Evolutionary conservation across 805 yeast genomes (phyloP).

Genomic region (Starmerella bombi): DNA sequence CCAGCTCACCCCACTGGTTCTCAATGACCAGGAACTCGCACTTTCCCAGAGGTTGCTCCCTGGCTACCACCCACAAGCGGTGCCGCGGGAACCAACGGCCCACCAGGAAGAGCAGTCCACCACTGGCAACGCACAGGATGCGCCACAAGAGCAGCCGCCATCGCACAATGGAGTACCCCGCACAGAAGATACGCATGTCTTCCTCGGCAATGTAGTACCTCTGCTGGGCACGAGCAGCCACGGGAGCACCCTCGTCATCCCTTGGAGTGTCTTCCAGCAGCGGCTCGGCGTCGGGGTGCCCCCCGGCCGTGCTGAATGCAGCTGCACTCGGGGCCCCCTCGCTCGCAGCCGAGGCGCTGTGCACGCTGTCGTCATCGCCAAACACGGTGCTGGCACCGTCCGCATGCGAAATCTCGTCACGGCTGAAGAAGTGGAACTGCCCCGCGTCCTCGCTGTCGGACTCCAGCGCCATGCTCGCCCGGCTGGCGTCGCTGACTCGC

Average conservation of each 20-base stretch:
- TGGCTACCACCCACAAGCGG: conserved; percentile 35
- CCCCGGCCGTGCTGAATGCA: neutral
- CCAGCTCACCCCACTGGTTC: conserved; percentile 81
- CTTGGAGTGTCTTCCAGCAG: neutral
- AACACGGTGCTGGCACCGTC: conserved; percentile 71
- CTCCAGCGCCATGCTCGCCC: conserved; percentile 2
- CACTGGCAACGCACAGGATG: conserved; percentile 41
- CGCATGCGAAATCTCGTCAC: conserved; percentile 72
- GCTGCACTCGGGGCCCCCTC: conserved; percentile 1
- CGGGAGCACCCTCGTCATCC: neutral
- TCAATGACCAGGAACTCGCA: conserved; percentile 92
- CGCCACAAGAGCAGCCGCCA: conserved; percentile 39
- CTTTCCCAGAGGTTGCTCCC: conserved; percentile 48
- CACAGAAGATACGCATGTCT: conserved; percentile 86
- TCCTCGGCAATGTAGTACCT: conserved; percentile 90
- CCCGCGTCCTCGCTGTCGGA: conserved; percentile 8
- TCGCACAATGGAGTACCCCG: conserved; percentile 58
- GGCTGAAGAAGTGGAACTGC: conserved; percentile 62
- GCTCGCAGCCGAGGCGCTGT: conserved; percentile 10
- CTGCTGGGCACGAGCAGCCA: conserved; percentile 35
- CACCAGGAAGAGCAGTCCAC: conserved; percentile 61
- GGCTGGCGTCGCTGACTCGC: conserved; percentile 4
- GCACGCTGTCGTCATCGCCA: conserved; percentile 28
- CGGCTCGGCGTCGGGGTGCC: neutral
- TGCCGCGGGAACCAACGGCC: conserved; percentile 79